Percentiles rank a stretch among this genome's conserved stretches.
Conservation (phyloP, 805 yeast genomes). For the Brettanomyces naardenensis region DNA sequence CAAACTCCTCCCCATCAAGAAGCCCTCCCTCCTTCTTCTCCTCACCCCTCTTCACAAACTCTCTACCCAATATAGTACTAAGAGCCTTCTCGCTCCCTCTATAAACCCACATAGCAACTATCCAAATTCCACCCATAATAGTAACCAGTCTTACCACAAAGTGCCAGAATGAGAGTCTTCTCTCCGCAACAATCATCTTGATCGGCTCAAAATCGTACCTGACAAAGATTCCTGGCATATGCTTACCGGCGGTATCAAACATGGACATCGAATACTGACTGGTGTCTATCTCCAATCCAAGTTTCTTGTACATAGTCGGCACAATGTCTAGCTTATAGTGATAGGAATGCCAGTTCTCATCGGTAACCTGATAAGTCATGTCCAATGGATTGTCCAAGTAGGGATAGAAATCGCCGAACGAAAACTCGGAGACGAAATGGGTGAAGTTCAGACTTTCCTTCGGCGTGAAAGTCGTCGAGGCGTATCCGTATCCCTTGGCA, state of each 20-base stretch:
- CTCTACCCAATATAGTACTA: constrained; percentile 49
- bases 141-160: constrained; percentile 75
- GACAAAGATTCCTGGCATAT: constrained; percentile 73
- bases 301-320: constrained; percentile 66
- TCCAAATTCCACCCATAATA: constrained; percentile 72
- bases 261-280: constrained; percentile 76
- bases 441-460: constrained; percentile 60
- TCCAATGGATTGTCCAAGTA: constrained; percentile 85
- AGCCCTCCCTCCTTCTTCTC: constrained; percentile 32
- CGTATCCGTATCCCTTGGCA: constrained; percentile 56
- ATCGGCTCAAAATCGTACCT: constrained; percentile 87
- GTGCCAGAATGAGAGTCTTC: constrained; percentile 66
- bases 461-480: constrained; percentile 40
- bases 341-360: constrained; percentile 40
- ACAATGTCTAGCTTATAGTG: constrained; percentile 72
- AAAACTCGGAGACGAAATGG: constrained; percentile 78
- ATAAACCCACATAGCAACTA: constrained; percentile 60
- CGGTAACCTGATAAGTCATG: constrained; percentile 52
- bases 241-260: constrained; percentile 17
- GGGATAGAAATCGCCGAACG: constrained; percentile 89
- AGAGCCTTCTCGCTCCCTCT: constrained; percentile 48
- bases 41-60: constrained; percentile 38
- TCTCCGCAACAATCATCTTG: constrained; percentile 58
- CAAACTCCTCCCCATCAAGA: constrained; percentile 21
- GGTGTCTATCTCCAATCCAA: constrained; percentile 71